These are phyloP conservation scores for Austroboletus eburneus DNA, from an alignment of 768 basidiomycete species.

Conservation along the genomic window DNA sequence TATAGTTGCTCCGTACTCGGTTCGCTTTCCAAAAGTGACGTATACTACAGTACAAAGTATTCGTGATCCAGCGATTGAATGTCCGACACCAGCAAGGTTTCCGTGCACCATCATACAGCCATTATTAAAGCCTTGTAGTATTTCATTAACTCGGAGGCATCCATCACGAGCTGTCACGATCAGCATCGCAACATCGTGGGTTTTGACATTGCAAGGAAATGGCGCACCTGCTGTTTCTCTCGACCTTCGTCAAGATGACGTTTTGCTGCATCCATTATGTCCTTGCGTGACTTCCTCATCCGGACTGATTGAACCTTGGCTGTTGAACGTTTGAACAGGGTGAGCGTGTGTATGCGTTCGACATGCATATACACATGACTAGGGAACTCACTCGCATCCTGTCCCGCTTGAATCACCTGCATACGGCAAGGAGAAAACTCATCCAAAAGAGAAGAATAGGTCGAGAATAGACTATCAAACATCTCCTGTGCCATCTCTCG, in stretches of 20 bases:
- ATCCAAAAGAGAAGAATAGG: slow-evolving; percentile 25
- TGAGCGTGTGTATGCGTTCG: slow-evolving; percentile 5
- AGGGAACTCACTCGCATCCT: slow-evolving; percentile 30
- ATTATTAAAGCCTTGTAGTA: slow-evolving; percentile 38
- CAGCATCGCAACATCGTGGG: background rate
- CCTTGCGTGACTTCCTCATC: slow-evolving; percentile 33
- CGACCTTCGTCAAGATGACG: slow-evolving; percentile 33
- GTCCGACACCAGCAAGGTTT: no score
- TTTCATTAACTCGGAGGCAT: slow-evolving; percentile 38
- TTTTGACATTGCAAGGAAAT: background rate
- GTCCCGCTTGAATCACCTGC: slow-evolving; percentile 29
- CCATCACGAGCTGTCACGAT: slow-evolving; percentile 31
- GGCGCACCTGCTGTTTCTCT: slow-evolving; percentile 37
- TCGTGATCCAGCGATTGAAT: background rate
- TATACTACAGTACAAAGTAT: background rate
- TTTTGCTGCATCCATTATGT: slow-evolving; percentile 32
- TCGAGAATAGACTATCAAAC: slow-evolving; percentile 21
- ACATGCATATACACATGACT: background rate
- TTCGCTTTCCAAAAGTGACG: no score
- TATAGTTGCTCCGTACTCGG: background rate
- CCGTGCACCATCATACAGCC: slow-evolving; percentile 21
- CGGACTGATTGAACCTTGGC: slow-evolving; percentile 31
- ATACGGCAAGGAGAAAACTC: slow-evolving; percentile 31
- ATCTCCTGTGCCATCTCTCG: slow-evolving; percentile 14
- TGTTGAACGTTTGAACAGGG: no score